Conservation (phyloP, 192 early-diverging fungal genomes). For the Mortierella alpina region DNA sequence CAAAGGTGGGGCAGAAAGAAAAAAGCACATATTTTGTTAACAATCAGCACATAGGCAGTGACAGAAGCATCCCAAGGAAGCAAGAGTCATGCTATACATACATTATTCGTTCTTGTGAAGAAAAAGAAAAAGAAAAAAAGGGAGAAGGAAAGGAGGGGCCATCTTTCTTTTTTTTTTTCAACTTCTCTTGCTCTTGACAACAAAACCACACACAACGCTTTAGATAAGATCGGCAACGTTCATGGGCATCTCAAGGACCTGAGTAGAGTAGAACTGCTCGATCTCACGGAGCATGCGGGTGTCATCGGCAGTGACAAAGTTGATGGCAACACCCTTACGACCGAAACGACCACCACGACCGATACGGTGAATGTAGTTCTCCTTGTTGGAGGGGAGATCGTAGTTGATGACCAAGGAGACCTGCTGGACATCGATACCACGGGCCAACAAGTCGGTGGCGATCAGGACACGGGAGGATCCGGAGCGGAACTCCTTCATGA, state of each 20-base stretch:
- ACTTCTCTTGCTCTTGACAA: slow-evolving; percentile 12
- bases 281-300: slow-evolving; percentile 80
- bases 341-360: slow-evolving; percentile 99
- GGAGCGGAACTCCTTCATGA: slow-evolving; percentile 99
- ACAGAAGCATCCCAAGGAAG: background rate
- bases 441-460: slow-evolving; percentile 97
- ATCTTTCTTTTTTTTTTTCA: slow-evolving; percentile 9
- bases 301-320: slow-evolving; percentile 99
- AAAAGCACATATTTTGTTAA: background rate
- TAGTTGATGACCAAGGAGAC: slow-evolving; percentile 95
- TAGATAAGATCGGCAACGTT: slow-evolving; percentile 92
- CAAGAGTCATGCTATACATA: slow-evolving; percentile 1
- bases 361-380: slow-evolving; percentile 99
- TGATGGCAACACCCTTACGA: slow-evolving; percentile 99
- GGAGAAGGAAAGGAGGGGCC: background rate
- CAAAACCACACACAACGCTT: background rate
- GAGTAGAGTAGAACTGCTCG: slow-evolving; percentile 98
- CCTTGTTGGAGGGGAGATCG: slow-evolving; percentile 95
- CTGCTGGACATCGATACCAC: slow-evolving; percentile 99
- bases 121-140: slow-evolving; percentile 27
- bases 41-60: background rate
- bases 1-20: background rate
- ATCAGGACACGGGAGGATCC: slow-evolving; percentile 97
- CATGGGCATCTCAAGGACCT: slow-evolving; percentile 99
- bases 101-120: slow-evolving; percentile 27